These are phyloP conservation scores for Solanum arcanum DNA, from an alignment of 257 asterid genomes.

Conservation along the genomic window DNA sequence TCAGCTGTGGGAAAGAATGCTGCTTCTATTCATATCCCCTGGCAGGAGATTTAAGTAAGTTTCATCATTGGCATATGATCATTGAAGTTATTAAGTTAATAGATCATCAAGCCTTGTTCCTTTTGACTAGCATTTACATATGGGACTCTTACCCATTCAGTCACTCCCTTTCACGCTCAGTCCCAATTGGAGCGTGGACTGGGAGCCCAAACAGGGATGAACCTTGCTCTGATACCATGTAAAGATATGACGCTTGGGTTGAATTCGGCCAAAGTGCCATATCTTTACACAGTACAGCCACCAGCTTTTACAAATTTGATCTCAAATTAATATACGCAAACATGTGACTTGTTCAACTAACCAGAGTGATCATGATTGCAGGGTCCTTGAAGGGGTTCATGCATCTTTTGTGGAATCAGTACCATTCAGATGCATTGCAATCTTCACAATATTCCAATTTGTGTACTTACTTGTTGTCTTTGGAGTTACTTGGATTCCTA, in stretches of 20 bases:
- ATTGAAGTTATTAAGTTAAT: not conserved
- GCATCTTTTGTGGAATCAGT: constrained; percentile 51
- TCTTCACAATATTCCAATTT: constrained; percentile 42
- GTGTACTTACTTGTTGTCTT: constrained; percentile 29
- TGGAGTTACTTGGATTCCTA: constrained; percentile 58
- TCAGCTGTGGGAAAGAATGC: constrained; percentile 47
- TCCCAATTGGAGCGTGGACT: not conserved
- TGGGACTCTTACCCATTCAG: not conserved
- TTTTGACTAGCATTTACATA: not conserved
- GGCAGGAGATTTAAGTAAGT: constrained; percentile 41
- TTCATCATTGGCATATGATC: not conserved
- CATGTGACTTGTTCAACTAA: not conserved
- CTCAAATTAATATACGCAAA: not conserved
- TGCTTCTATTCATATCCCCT: constrained; percentile 41
- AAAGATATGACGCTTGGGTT: not conserved
- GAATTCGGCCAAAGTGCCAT: not conserved
- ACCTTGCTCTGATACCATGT: not conserved
- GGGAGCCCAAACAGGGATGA: not conserved
- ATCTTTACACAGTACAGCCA: not conserved
- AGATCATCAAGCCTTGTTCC: not conserved
- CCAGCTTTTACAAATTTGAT: not conserved
- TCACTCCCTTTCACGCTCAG: not conserved
- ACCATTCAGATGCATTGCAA: constrained; percentile 34
- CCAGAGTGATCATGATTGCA: constrained; percentile 2
- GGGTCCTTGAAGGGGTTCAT: constrained; percentile 36